phyloP scores from a whole-genome alignment of 225 moss, liverwort and hornwort species.

The Pleurozium schreberi region DNA sequence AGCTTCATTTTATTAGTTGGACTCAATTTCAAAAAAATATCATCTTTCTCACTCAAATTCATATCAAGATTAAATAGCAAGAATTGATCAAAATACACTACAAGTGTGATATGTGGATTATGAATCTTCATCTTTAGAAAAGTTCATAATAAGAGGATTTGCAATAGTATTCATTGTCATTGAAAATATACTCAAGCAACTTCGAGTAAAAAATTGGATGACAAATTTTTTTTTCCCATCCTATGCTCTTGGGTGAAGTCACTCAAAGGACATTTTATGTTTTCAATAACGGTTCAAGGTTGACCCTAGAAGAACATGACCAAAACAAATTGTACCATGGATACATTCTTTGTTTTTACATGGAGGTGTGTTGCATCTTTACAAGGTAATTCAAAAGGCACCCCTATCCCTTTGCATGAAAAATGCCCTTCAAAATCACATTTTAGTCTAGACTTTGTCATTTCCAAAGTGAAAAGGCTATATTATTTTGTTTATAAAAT shows the following conservation, averaged over 20 bases:
- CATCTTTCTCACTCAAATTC: too few relatives aligned
- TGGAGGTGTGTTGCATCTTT: rapidly evolving
- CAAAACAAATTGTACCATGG: not conserved
- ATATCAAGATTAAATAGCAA: not conserved
- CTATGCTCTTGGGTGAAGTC: too few relatives aligned
- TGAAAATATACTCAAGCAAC: not conserved
- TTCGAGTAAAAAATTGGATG: too few relatives aligned
- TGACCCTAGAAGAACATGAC: rapidly evolving
- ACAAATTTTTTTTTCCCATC: too few relatives aligned
- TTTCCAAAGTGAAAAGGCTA: too few relatives aligned
- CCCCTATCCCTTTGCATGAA: rapidly evolving
- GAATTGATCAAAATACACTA: not conserved
- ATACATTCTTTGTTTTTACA: not conserved
- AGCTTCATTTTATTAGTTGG: too few relatives aligned
- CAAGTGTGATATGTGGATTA: not conserved
- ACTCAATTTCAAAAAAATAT: too few relatives aligned
- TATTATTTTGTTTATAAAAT: too few relatives aligned
- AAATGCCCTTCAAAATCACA: not conserved
- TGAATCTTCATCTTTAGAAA: too few relatives aligned
- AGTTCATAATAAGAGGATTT: too few relatives aligned
- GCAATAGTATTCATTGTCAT: not conserved
- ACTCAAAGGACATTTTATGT: too few relatives aligned
- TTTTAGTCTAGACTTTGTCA: too few relatives aligned
- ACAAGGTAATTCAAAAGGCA: not conserved
- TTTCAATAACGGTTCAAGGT: rapidly evolving